Evolutionary conservation across 306 rosid species (phyloP).

Genomic region (Purshia tridentata): DNA sequence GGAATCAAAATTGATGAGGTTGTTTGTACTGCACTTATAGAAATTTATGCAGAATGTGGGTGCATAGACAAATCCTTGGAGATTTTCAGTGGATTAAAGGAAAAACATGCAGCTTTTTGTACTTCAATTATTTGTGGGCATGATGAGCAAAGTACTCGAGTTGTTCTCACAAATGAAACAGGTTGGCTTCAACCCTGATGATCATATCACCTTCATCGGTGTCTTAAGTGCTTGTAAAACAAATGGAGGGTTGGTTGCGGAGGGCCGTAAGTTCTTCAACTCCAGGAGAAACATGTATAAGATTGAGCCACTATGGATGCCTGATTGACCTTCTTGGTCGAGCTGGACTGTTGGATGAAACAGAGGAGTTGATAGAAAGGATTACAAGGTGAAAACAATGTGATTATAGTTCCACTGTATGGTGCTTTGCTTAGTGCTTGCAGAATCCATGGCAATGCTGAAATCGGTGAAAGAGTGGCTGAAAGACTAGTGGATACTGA

Average conservation of each 20-base stretch:
- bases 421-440: slow-evolving; percentile 77
- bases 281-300: slow-evolving; percentile 45
- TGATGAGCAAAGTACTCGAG: slow-evolving; percentile 55
- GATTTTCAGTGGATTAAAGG: slow-evolving; percentile 47
- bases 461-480: slow-evolving; percentile 71
- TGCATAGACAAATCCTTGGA: slow-evolving; percentile 55
- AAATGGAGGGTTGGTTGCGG: slow-evolving; percentile 69
- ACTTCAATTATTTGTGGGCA: slow-evolving; percentile 73
- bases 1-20: slow-evolving; percentile 50
- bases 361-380: slow-evolving; percentile 55
- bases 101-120: slow-evolving; percentile 65
- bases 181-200: slow-evolving; percentile 58
- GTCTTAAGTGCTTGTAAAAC: slow-evolving; percentile 64
- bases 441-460: slow-evolving; percentile 56
- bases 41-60: slow-evolving; percentile 80
- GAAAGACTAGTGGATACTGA: slow-evolving; percentile 41
- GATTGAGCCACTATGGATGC: slow-evolving; percentile 68
- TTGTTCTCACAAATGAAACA: slow-evolving; percentile 57
- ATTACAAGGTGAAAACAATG: slow-evolving; percentile 41
- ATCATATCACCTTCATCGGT: slow-evolving; percentile 59
- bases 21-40: slow-evolving; percentile 70
- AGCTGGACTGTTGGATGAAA: slow-evolving; percentile 65
- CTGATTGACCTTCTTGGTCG: slow-evolving; percentile 67
- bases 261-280: slow-evolving; percentile 50
- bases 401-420: slow-evolving; percentile 50